Conservation (phyloP, 1,284 basidiomycete species). For the Cystodermella granulosa region DNA sequence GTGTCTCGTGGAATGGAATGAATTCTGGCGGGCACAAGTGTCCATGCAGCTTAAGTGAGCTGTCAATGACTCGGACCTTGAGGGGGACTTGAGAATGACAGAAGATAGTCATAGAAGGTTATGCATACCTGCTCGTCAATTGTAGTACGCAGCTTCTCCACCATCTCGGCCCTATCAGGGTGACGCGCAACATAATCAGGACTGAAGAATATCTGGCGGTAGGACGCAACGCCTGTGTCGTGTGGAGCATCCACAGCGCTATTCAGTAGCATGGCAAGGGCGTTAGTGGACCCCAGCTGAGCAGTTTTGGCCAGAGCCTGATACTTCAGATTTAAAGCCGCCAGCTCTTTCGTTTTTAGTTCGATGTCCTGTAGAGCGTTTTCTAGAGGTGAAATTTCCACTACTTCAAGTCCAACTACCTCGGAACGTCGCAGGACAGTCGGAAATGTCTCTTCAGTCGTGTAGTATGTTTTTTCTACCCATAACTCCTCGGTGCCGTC, state of each 20-base stretch:
- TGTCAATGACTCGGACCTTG: slow-evolving; percentile 75
- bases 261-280: slow-evolving; percentile 84
- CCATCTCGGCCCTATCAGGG: slow-evolving; percentile 64
- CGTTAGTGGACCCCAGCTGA: slow-evolving; percentile 72
- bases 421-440: slow-evolving; percentile 89
- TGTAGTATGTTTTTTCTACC: slow-evolving; percentile 84
- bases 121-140: slow-evolving; percentile 76
- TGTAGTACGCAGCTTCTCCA: slow-evolving; percentile 66
- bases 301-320: slow-evolving; percentile 71
- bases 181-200: slow-evolving; percentile 65
- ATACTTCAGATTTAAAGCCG: slow-evolving; percentile 67
- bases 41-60: slow-evolving; percentile 78
- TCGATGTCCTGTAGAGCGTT: slow-evolving; percentile 79
- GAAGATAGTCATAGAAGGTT: neutral
- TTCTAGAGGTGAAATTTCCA: slow-evolving; percentile 84
- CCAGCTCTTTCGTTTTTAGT: slow-evolving; percentile 71
- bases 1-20: slow-evolving; percentile 84
- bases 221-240: slow-evolving; percentile 72
- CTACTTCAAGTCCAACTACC: slow-evolving; percentile 68
- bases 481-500: slow-evolving; percentile 73
- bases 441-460: slow-evolving; percentile 86
- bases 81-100: slow-evolving; percentile 8
- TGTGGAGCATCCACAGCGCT: slow-evolving; percentile 79
- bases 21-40: slow-evolving; percentile 82
- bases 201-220: slow-evolving; percentile 73